Evolutionary conservation across 1,284 basidiomycete genomes (phyloP).

Genomic region (Trichosporon faecale): DNA sequence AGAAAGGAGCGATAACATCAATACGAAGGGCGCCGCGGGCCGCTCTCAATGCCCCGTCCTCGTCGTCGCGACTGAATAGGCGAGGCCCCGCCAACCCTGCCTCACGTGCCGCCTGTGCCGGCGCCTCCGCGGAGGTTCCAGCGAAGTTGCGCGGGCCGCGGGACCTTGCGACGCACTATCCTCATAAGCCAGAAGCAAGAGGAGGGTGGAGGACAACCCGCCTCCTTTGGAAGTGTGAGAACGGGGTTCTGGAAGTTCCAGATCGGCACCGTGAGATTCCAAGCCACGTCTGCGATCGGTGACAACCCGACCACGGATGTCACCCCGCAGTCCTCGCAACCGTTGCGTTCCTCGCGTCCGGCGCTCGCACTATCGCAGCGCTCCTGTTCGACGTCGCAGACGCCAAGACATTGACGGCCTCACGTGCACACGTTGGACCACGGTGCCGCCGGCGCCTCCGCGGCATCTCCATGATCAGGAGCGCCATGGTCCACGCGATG

Average conservation of each 20-base stretch:
- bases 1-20: not conserved
- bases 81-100: not conserved
- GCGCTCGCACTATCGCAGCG: not conserved
- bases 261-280: not conserved
- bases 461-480: not conserved
- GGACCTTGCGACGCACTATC: not conserved
- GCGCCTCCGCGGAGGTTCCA: not conserved
- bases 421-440: not conserved
- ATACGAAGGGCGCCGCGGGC: not conserved
- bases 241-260: not conserved
- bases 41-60: not conserved
- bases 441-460: conserved; percentile 1
- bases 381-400: not conserved
- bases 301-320: not conserved
- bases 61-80: not conserved
- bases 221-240: not conserved
- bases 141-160: too few relatives aligned
- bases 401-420: not conserved
- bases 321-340: too few relatives aligned
- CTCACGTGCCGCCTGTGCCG: not conserved
- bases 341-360: too few relatives aligned
- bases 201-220: not conserved
- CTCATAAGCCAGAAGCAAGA: not conserved
- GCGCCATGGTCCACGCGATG: not conserved
- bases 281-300: not conserved